These are phyloP conservation scores for Boletus pseudo-olivaceus DNA, from an alignment of 768 basidiomycete species.

Conservation along the genomic window DNA sequence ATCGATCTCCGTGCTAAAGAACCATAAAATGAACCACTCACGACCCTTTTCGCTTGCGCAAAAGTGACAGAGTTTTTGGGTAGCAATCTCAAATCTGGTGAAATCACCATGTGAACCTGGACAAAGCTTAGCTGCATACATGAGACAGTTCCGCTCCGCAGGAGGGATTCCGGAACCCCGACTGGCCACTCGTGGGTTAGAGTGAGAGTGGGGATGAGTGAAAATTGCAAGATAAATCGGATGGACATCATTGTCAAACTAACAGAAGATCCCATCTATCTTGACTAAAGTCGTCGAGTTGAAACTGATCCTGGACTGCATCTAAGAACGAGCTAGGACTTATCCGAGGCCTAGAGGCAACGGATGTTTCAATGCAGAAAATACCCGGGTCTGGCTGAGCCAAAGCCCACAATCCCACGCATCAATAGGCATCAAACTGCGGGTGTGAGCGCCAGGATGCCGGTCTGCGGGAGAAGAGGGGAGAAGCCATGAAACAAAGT, in stretches of 20 bases:
- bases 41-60: slow-evolving; percentile 2
- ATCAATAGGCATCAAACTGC: neutral
- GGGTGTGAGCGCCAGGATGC: neutral
- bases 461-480: neutral
- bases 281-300: neutral
- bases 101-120: slow-evolving; percentile 5
- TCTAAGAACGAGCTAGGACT: neutral
- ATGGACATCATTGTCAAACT: neutral
- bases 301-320: neutral
- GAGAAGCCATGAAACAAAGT: neutral
- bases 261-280: neutral
- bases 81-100: slow-evolving; percentile 7
- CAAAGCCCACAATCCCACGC: neutral
- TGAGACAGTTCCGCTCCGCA: neutral
- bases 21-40: slow-evolving; percentile 4
- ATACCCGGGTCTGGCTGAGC: neutral
- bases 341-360: neutral
- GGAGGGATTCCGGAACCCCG: slow-evolving; percentile 1
- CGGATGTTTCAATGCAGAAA: neutral
- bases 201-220: neutral
- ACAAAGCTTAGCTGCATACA: neutral
- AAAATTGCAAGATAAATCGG: neutral
- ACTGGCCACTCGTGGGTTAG: slow-evolving; percentile 7
- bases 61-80: slow-evolving; percentile 5
- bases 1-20: slow-evolving; percentile 12